These are phyloP conservation scores for Hortaea werneckii DNA, from an alignment of 2,329 filamentous ascomycete genomes.

Conservation along the genomic window DNA sequence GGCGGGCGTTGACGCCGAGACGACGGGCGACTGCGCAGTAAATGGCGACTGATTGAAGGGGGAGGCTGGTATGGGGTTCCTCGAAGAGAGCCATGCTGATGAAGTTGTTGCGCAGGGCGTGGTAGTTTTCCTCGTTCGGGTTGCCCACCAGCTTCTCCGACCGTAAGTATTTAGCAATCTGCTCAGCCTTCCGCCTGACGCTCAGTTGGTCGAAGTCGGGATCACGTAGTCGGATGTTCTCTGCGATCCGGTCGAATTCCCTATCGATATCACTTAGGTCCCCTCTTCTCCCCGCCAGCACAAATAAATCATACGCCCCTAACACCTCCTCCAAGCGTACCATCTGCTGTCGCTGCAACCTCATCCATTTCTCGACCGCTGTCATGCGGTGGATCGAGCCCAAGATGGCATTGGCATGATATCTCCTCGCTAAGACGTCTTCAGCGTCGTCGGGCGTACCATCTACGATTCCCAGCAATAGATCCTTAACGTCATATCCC, in stretches of 20 bases:
- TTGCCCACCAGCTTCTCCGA: conserved; percentile 56
- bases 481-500: conserved; percentile 82
- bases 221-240: conserved; percentile 44
- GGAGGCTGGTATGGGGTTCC: conserved; percentile 65
- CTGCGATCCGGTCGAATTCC: conserved; percentile 56
- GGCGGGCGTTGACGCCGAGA: conserved; percentile 64
- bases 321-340: conserved; percentile 63
- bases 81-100: conserved; percentile 71
- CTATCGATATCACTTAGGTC: conserved; percentile 56
- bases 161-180: conserved; percentile 60
- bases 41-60: conserved; percentile 76
- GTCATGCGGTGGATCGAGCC: conserved; percentile 71
- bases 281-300: conserved; percentile 60
- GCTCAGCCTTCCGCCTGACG: conserved; percentile 57
- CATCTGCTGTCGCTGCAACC: conserved; percentile 41
- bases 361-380: conserved; percentile 68
- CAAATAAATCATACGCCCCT: conserved; percentile 81
- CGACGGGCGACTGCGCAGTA: conserved; percentile 70
- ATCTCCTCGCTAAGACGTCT: conserved; percentile 69
- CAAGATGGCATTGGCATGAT: conserved; percentile 64
- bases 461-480: conserved; percentile 57
- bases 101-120: conserved; percentile 76
- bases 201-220: conserved; percentile 46
- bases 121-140: conserved; percentile 56
- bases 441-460: conserved; percentile 48